A percentile compares a stretch with the other conserved stretches of the same genome.
phyloP scores from a whole-genome alignment of 805 yeast species.

The Lipomyces japonicus region DNA sequence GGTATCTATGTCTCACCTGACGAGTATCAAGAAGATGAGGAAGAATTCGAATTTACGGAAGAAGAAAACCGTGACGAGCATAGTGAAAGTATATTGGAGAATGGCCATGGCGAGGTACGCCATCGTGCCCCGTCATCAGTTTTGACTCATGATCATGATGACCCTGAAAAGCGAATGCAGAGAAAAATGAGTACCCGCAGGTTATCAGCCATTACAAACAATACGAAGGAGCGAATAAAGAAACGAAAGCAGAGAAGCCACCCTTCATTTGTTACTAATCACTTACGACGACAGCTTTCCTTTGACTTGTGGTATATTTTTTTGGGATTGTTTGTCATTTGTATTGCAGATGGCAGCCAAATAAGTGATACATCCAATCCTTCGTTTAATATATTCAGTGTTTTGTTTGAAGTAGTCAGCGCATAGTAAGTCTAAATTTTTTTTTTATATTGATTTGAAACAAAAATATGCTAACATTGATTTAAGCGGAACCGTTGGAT shows the following conservation, averaged over 20 bases:
- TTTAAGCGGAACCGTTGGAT: constrained; percentile 77
- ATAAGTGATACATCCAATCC: constrained; percentile 45
- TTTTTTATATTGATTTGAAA: neutral
- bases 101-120: neutral
- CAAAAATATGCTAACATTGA: neutral
- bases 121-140: neutral
- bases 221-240: constrained; percentile 28
- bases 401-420: constrained; percentile 83
- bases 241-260: constrained; percentile 45
- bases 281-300: constrained; percentile 84
- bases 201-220: neutral
- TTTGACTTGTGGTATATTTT: constrained; percentile 93
- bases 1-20: constrained; percentile 61
- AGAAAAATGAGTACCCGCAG: neutral
- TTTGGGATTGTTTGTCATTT: constrained; percentile 77
- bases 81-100: neutral
- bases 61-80: constrained; percentile 18
- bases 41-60: constrained; percentile 13
- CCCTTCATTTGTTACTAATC: constrained; percentile 71
- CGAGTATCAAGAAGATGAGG: constrained; percentile 29
- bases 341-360: constrained; percentile 76
- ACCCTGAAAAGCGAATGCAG: neutral
- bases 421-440: constrained; percentile 54
- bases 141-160: neutral
- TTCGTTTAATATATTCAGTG: constrained; percentile 62